These are phyloP conservation scores for Nigrospora osmanthi DNA, from an alignment of 2,329 filamentous ascomycete genomes.

Conservation along the genomic window DNA sequence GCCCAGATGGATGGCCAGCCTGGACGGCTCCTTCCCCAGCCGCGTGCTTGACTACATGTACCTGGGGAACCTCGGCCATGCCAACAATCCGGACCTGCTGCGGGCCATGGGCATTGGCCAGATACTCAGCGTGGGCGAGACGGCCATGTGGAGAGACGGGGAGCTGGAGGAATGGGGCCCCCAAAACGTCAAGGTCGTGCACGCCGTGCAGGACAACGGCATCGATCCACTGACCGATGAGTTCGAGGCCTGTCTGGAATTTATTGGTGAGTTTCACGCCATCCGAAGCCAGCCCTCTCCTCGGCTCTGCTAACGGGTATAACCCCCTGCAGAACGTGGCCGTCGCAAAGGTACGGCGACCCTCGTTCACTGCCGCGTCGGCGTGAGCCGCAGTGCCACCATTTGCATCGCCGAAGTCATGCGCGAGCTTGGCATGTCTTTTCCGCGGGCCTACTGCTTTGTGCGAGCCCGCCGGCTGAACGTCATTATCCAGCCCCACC, in stretches of 20 bases:
- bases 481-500: conserved; percentile 95
- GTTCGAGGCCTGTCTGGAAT: conserved; percentile 78
- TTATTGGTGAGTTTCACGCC: conserved; percentile 65
- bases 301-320: neutral
- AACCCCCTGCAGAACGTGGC: conserved; percentile 57
- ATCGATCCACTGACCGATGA: conserved; percentile 86
- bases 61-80: conserved; percentile 84
- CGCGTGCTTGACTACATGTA: conserved; percentile 92
- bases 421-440: conserved; percentile 70
- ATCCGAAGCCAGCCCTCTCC: neutral
- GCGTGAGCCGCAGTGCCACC: conserved; percentile 89
- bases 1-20: conserved; percentile 71
- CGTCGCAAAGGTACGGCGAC: conserved; percentile 73
- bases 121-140: conserved; percentile 87
- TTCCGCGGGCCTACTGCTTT: conserved; percentile 92
- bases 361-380: conserved; percentile 91
- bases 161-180: conserved; percentile 64
- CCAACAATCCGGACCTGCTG: conserved; percentile 85
- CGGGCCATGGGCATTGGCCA: conserved; percentile 74
- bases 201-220: conserved; percentile 91
- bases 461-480: conserved; percentile 88
- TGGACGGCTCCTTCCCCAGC: conserved; percentile 88
- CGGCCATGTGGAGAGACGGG: conserved; percentile 69
- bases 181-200: conserved; percentile 73
- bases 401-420: conserved; percentile 99